Evolutionary conservation across 1,284 basidiomycete genomes (phyloP).

Genomic region (Fomes fomentarius): DNA sequence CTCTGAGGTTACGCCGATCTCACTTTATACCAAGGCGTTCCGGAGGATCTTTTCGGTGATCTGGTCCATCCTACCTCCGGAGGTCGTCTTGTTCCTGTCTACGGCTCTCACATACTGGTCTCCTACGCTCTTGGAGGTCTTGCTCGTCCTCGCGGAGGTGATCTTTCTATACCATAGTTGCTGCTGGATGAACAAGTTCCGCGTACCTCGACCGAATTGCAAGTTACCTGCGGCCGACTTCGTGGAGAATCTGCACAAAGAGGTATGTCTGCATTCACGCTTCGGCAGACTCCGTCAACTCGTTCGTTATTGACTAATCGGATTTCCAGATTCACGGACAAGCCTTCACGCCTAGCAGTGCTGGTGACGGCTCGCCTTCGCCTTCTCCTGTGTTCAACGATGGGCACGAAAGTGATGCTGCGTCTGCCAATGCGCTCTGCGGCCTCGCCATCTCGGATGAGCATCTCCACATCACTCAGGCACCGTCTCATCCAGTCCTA

Average conservation of each 20-base stretch:
- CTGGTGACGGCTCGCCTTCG: not conserved
- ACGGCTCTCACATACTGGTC: not conserved
- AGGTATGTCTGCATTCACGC: not conserved
- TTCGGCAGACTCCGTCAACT: not conserved
- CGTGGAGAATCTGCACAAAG: slow-evolving; percentile 7
- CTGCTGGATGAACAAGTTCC: slow-evolving; percentile 4
- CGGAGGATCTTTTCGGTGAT: not conserved
- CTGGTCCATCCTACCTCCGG: not conserved
- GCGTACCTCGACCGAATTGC: slow-evolving; percentile 9
- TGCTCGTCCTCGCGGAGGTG: slow-evolving; percentile 1
- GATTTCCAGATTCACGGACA: slow-evolving; percentile 1
- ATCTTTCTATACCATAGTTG: slow-evolving; percentile 6
- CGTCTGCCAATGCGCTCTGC: not conserved
- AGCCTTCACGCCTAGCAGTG: slow-evolving; percentile 10
- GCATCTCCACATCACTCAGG: not conserved
- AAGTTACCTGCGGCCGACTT: slow-evolving; percentile 1
- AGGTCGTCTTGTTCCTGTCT: not conserved
- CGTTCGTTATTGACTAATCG: too few species aligned
- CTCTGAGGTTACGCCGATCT: not conserved
- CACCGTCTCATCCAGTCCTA: not conserved
- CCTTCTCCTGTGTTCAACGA: not conserved
- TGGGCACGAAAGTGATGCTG: not conserved
- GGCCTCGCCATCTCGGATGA: not conserved
- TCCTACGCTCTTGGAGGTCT: not conserved
- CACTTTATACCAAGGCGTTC: not conserved